phyloP scores from a whole-genome alignment of 805 yeast species.

The Teunomyces tritomae region DNA sequence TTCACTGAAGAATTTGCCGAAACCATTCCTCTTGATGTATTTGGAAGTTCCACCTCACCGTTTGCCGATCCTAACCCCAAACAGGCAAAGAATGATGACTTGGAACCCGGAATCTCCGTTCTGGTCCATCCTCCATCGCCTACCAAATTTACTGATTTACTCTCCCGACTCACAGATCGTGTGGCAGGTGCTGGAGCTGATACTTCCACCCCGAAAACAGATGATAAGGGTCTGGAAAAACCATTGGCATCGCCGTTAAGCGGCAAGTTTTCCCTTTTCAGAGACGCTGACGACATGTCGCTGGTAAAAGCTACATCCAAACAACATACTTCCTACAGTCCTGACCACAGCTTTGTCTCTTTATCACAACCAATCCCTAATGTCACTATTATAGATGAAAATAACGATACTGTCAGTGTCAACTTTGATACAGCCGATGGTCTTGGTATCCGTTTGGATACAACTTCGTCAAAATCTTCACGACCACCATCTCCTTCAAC shows the following conservation, averaged over 20 bases:
- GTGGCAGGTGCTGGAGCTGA: constrained; percentile 31
- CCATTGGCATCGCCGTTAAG: constrained; percentile 6
- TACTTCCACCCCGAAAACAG: background rate
- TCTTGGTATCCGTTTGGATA: background rate
- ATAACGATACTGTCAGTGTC: constrained; percentile 2
- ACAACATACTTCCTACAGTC: background rate
- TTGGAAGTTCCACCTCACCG: constrained; percentile 4
- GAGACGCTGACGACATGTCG: background rate
- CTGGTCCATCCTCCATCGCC: constrained; percentile 16
- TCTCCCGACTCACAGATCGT: constrained; percentile 32
- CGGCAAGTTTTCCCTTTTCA: constrained; percentile 8
- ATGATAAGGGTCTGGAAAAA: background rate
- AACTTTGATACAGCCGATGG: background rate
- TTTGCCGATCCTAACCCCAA: constrained; percentile 1
- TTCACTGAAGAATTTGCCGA: constrained; percentile 9
- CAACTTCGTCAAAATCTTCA: background rate
- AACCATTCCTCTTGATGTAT: constrained; percentile 17
- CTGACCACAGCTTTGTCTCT: constrained; percentile 1
- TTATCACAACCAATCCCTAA: constrained; percentile 14
- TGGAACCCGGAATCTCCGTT: constrained; percentile 18
- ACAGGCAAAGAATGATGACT: constrained; percentile 4
- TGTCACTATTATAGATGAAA: constrained; percentile 8
- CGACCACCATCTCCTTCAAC: background rate
- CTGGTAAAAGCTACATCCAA: background rate
- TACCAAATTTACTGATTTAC: constrained; percentile 20